These are phyloP conservation scores for Pseudopithomyces chartarum DNA, from an alignment of 2,329 filamentous ascomycete species.

Conservation along the genomic window DNA sequence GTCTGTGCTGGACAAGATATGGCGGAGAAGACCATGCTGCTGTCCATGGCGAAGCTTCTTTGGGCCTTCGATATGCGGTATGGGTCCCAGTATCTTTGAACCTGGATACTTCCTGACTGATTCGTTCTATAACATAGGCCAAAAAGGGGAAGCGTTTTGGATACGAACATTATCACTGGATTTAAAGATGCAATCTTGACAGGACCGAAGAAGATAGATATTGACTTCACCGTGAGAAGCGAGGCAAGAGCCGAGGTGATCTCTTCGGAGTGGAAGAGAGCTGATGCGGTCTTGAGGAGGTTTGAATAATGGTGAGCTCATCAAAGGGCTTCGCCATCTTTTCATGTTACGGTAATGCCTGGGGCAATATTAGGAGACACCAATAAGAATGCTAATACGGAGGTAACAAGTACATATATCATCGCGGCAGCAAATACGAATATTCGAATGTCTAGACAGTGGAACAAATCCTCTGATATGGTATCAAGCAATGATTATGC, in stretches of 20 bases:
- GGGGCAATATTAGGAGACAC: too few species aligned
- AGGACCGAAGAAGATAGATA: not conserved
- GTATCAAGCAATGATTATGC: too few species aligned
- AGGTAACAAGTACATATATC: too few species aligned
- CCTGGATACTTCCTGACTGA: not conserved
- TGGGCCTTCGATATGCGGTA: conserved; percentile 11
- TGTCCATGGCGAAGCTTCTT: conserved; percentile 11
- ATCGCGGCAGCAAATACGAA: too few species aligned
- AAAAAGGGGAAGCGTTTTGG: not conserved
- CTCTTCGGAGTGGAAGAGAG: not conserved
- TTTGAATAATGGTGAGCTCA: not conserved
- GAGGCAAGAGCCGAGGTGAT: not conserved
- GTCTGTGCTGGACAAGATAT: conserved; percentile 12
- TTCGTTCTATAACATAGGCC: not conserved
- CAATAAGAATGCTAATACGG: too few species aligned
- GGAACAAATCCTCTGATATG: too few species aligned
- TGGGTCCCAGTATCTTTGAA: not conserved
- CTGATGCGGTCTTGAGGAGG: not conserved
- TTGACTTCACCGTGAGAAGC: not conserved
- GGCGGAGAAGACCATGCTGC: conserved; percentile 9
- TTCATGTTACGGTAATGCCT: too few species aligned
- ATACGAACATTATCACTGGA: not conserved
- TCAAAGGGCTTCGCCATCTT: too few species aligned
- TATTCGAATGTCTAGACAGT: too few species aligned
- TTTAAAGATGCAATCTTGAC: conserved; percentile 1